These are phyloP conservation scores for Geotrichum bryndzae DNA, from an alignment of 1,139 yeast genomes.

Conservation along the genomic window DNA sequence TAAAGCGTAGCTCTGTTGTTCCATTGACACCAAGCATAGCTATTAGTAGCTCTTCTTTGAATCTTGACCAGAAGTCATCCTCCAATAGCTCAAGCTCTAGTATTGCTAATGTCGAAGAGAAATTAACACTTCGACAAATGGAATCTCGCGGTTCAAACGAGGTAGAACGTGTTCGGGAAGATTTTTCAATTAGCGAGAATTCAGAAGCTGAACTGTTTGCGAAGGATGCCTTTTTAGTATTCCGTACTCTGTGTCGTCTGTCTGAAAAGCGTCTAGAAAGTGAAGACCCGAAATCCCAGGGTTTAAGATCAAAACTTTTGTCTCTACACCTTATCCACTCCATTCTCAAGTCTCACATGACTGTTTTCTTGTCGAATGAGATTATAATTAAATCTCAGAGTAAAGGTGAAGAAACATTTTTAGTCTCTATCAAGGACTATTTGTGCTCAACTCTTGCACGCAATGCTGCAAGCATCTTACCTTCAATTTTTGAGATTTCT, in stretches of 20 bases:
- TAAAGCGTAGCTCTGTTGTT: constrained; percentile 10
- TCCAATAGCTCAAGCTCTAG: not conserved
- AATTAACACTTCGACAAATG: constrained; percentile 27
- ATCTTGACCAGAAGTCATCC: not conserved
- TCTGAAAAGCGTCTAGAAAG: constrained; percentile 77
- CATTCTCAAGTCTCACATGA: constrained; percentile 77
- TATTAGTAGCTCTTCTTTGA: not conserved
- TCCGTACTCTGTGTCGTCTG: constrained; percentile 90
- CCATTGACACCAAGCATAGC: constrained; percentile 14
- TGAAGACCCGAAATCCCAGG: constrained; percentile 85
- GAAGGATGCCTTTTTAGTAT: constrained; percentile 87
- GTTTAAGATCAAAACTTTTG: constrained; percentile 82
- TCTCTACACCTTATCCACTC: constrained; percentile 86
- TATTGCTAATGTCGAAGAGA: not conserved
- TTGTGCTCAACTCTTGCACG: constrained; percentile 76
- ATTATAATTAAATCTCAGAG: constrained; percentile 56
- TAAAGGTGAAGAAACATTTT: constrained; percentile 57
- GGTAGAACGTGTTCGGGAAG: constrained; percentile 20
- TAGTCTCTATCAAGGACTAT: constrained; percentile 79
- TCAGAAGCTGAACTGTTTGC: constrained; percentile 63
- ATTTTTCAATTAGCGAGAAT: constrained; percentile 23
- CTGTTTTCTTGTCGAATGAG: constrained; percentile 63
- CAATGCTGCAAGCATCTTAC: constrained; percentile 86
- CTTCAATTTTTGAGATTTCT: constrained; percentile 88
- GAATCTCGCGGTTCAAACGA: constrained; percentile 20